Conservation (phyloP, 1,284 basidiomycete genomes). For the Fomitopsis betulina region DNA sequence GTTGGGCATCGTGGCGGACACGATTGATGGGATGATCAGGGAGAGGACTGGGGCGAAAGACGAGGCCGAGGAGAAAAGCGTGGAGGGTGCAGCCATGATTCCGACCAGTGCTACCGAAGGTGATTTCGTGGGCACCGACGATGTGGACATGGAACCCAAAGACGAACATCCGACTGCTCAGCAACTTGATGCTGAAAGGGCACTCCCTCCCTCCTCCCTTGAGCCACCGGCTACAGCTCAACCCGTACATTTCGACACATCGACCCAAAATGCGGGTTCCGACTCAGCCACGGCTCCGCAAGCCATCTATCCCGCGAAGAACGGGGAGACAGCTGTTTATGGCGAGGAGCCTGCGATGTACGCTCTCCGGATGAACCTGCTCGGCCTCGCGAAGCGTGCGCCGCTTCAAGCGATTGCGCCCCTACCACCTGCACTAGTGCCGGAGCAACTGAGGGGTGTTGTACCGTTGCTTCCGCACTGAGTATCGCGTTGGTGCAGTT, state of each 20-base stretch:
- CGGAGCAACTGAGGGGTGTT: slow-evolving; percentile 56
- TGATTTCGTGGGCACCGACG: slow-evolving; percentile 5
- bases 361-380: slow-evolving; percentile 60
- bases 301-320: not conserved
- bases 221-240: not conserved
- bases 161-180: not conserved
- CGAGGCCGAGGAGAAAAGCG: not conserved
- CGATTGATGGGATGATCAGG: slow-evolving; percentile 25
- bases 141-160: slow-evolving; percentile 17
- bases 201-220: not conserved
- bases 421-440: slow-evolving; percentile 61
- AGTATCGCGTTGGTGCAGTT: not conserved
- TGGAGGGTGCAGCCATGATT: not conserved
- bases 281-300: not conserved
- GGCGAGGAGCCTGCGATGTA: slow-evolving; percentile 46
- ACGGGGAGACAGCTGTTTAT: not conserved
- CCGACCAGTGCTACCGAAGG: too few relatives aligned
- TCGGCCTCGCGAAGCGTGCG: slow-evolving; percentile 69
- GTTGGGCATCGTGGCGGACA: slow-evolving; percentile 44
- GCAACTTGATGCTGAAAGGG: not conserved
- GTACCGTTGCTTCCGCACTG: slow-evolving; percentile 36
- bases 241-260: not conserved
- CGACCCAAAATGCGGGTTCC: not conserved
- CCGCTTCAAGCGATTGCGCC: slow-evolving; percentile 66
- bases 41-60: slow-evolving; percentile 3